These are phyloP conservation scores for Serendipita sp. DNA, from an alignment of 768 basidiomycete species.

Conservation along the genomic window DNA sequence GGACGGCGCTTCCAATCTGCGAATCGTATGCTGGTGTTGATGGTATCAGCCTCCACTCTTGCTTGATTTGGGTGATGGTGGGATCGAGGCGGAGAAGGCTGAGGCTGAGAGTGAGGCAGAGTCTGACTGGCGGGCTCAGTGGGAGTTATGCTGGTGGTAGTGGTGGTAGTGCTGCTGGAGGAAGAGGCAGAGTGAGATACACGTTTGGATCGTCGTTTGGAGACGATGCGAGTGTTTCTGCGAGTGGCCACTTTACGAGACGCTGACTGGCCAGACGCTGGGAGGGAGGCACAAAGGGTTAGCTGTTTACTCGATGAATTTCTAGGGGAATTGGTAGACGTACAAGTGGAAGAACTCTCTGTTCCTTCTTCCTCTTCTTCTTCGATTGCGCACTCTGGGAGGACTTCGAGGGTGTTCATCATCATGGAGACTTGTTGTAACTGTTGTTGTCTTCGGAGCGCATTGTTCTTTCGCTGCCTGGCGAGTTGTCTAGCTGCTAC, in stretches of 20 bases:
- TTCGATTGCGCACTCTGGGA: neutral
- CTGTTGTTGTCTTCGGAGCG: neutral
- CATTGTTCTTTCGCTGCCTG: neutral
- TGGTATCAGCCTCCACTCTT: neutral
- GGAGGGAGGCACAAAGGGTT: neutral
- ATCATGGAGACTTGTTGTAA: neutral
- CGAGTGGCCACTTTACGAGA: neutral
- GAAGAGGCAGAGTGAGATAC: too few relatives aligned
- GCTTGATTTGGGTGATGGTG: neutral
- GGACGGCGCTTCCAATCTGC: neutral
- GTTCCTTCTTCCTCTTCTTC: neutral
- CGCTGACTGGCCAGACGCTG: neutral
- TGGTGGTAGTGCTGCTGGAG: neutral
- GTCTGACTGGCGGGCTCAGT: neutral
- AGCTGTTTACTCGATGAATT: neutral
- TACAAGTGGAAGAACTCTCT: neutral
- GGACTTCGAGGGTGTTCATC: neutral
- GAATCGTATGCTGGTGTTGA: neutral
- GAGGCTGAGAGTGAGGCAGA: neutral
- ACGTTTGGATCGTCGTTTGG: neutral
- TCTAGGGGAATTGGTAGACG: too few relatives aligned
- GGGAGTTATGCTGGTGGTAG: neutral
- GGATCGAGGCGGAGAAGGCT: neutral
- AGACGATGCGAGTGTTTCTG: neutral
- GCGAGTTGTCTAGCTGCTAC: constrained; percentile 2